phyloP scores from a whole-genome alignment of 2,329 filamentous ascomycete genomes.

The Phaeoacremonium minimum region DNA sequence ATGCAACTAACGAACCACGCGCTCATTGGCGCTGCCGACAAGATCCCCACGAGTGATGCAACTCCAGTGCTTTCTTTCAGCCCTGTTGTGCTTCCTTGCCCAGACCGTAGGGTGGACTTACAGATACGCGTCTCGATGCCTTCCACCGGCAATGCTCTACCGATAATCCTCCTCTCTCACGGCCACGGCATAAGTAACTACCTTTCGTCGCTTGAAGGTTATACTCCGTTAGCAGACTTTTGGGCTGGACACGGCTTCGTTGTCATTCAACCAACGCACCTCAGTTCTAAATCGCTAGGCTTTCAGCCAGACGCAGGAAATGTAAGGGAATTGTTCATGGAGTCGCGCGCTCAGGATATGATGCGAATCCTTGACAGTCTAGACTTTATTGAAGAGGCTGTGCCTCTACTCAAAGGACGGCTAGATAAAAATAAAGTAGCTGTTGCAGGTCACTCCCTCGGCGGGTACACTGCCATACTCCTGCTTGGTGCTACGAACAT shows the following conservation, averaged over 20 bases:
- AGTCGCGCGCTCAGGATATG: slow-evolving; percentile 29
- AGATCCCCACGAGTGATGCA: slow-evolving; percentile 24
- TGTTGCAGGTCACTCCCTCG: slow-evolving; percentile 33
- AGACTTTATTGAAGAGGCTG: slow-evolving; percentile 25
- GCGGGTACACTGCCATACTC: slow-evolving; percentile 24
- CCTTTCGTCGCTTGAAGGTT: slow-evolving; percentile 35
- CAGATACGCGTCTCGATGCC: slow-evolving; percentile 30
- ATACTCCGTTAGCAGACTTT: slow-evolving; percentile 33
- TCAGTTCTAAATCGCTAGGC: slow-evolving; percentile 26
- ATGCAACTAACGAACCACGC: slow-evolving; percentile 11
- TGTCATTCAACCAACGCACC: slow-evolving; percentile 36
- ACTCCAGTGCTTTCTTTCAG: slow-evolving; percentile 24
- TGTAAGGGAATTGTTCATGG: slow-evolving; percentile 22
- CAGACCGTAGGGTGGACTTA: slow-evolving; percentile 20
- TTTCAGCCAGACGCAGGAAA: slow-evolving; percentile 10
- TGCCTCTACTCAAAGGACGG: slow-evolving; percentile 25
- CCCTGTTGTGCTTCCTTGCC: slow-evolving; percentile 20
- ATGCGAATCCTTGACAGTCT: slow-evolving; percentile 28
- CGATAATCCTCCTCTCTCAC: slow-evolving; percentile 34
- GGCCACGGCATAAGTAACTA: slow-evolving; percentile 31
- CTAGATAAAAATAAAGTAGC: slow-evolving; percentile 27
- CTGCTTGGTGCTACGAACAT: slow-evolving; percentile 29
- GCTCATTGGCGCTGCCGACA: slow-evolving; percentile 17
- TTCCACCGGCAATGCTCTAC: slow-evolving; percentile 21
- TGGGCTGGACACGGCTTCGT: slow-evolving; percentile 35